phyloP scores from a whole-genome alignment of 495 filamentous ascomycete genomes.

The Xylaria acuta region DNA sequence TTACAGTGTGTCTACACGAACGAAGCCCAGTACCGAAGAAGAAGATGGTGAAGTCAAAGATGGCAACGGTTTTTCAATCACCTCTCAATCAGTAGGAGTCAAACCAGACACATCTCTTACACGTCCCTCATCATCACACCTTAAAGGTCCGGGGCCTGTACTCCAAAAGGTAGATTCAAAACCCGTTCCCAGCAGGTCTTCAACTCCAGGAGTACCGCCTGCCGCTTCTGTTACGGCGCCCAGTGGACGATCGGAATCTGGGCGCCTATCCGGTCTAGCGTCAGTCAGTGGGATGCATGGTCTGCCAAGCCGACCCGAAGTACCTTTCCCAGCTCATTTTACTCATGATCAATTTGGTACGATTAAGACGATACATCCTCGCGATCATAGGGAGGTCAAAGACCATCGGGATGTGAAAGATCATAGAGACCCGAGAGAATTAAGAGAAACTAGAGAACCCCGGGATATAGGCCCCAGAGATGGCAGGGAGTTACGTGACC shows the following conservation, averaged over 20 bases:
- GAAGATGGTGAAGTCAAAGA: constrained; percentile 85
- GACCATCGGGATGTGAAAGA: constrained; percentile 45
- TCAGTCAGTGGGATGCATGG: constrained; percentile 47
- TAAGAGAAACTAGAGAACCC: constrained; percentile 46
- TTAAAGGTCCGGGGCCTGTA: constrained; percentile 24
- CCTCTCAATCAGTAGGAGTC: constrained; percentile 21
- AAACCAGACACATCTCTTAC: constrained; percentile 27
- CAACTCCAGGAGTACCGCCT: constrained; percentile 35
- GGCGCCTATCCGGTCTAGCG: constrained; percentile 46
- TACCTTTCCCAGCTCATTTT: constrained; percentile 47
- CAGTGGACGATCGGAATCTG: constrained; percentile 38
- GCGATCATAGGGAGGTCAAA: constrained; percentile 44
- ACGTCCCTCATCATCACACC: constrained; percentile 23
- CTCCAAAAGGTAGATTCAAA: constrained; percentile 34
- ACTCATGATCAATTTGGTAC: constrained; percentile 47
- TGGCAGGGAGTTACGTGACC: constrained; percentile 40
- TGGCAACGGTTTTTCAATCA: constrained; percentile 45
- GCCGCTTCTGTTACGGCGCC: constrained; percentile 24
- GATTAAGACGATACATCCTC: constrained; percentile 40
- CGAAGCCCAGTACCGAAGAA: constrained; percentile 60
- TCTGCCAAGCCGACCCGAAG: constrained; percentile 54
- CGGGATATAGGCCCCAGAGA: constrained; percentile 35
- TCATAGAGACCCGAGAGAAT: constrained; percentile 39
- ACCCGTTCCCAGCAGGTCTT: constrained; percentile 34
- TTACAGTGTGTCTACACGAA: constrained; percentile 42